Evolutionary conservation across 768 basidiomycete genomes (phyloP).

Genomic region (Paxillus involutus): DNA sequence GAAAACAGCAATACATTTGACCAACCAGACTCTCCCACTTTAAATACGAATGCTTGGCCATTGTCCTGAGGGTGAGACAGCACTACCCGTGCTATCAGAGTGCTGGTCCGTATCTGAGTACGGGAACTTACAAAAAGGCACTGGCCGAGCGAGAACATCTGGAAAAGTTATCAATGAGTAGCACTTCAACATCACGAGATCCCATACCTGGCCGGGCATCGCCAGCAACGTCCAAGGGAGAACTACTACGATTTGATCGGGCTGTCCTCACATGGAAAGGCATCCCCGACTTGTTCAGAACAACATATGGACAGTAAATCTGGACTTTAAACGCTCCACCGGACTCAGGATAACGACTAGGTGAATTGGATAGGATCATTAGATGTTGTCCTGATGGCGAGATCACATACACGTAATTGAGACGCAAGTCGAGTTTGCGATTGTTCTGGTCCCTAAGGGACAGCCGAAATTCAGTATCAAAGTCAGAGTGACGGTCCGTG

Average conservation of each 20-base stretch:
- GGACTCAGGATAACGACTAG: slow-evolving; percentile 77
- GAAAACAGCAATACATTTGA: slow-evolving; percentile 60
- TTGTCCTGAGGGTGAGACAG: slow-evolving; percentile 80
- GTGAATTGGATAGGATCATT: slow-evolving; percentile 6
- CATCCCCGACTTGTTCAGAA: slow-evolving; percentile 90
- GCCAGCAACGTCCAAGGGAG: slow-evolving; percentile 82
- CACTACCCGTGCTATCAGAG: slow-evolving; percentile 48
- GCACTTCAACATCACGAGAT: slow-evolving; percentile 12
- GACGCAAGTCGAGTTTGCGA: slow-evolving; percentile 72
- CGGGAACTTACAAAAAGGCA: slow-evolving; percentile 74
- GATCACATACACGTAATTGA: slow-evolving; percentile 87
- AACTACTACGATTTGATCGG: slow-evolving; percentile 59
- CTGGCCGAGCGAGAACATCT: slow-evolving; percentile 52
- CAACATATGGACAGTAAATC: slow-evolving; percentile 85
- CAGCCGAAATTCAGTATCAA: slow-evolving; percentile 74
- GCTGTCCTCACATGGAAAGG: slow-evolving; percentile 73
- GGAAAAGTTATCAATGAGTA: slow-evolving; percentile 6
- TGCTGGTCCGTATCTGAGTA: slow-evolving; percentile 1
- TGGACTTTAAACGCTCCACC: slow-evolving; percentile 97
- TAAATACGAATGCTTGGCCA: slow-evolving; percentile 83
- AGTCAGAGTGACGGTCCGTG: slow-evolving; percentile 87
- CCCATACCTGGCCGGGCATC: slow-evolving; percentile 59
- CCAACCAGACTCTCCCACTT: slow-evolving; percentile 82
- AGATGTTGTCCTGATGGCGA: neutral
- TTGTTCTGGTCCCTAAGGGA: slow-evolving; percentile 70